These are phyloP conservation scores for Nicotiana benthamiana DNA, from an alignment of 257 asterid genomes.

Conservation along the genomic window DNA sequence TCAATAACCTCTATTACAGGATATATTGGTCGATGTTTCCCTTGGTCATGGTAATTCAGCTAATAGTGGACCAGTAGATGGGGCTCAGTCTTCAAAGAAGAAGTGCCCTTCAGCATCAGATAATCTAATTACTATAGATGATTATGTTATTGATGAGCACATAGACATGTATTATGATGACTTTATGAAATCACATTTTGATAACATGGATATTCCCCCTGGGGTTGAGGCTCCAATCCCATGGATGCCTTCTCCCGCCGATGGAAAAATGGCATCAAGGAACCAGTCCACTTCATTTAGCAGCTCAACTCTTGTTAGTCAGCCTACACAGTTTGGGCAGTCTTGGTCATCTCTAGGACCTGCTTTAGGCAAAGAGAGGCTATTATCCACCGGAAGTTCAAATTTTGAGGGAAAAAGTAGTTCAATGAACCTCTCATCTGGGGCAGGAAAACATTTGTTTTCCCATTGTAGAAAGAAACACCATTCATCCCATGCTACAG, in stretches of 20 bases:
- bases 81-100: constrained; percentile 14
- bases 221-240: constrained; percentile 77
- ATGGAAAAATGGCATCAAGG: constrained; percentile 18
- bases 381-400: constrained; percentile 17
- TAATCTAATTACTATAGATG: constrained; percentile 33
- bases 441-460: constrained; percentile 4
- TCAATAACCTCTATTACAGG: constrained; percentile 23
- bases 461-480: constrained; percentile 20
- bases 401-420: constrained; percentile 13
- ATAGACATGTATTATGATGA: constrained; percentile 48
- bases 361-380: constrained; percentile 16
- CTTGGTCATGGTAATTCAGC: constrained; percentile 24
- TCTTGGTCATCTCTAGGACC: constrained; percentile 17
- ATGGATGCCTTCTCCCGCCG: constrained; percentile 38
- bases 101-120: constrained; percentile 22
- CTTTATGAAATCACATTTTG: constrained; percentile 53
- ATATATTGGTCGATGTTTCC: constrained; percentile 22
- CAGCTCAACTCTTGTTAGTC: constrained; percentile 9
- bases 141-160: constrained; percentile 41
- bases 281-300: constrained; percentile 17
- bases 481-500: not conserved
- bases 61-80: constrained; percentile 25
- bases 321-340: constrained; percentile 18
- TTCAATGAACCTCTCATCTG: constrained; percentile 6
- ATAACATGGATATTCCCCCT: constrained; percentile 69